Conservation (phyloP, 441 rosid species). For the Pelargonium myrrhifolium region DNA sequence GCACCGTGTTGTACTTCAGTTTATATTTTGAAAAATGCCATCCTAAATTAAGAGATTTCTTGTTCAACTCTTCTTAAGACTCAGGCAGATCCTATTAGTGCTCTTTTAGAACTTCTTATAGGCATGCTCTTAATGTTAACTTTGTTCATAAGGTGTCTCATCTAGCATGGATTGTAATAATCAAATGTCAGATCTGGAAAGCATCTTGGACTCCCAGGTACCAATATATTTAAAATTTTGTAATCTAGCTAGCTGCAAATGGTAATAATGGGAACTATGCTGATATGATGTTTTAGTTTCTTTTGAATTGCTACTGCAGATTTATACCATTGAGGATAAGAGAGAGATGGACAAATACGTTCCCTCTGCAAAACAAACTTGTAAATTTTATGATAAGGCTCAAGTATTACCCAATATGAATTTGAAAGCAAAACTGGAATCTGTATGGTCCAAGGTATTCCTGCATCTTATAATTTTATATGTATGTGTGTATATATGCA, state of each 20-base stretch:
- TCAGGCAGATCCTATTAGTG: too few species aligned
- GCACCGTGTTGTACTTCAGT: background rate
- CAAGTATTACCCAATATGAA: slow-evolving; percentile 27
- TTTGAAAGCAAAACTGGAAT: slow-evolving; percentile 52
- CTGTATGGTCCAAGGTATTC: slow-evolving; percentile 60
- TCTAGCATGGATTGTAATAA: slow-evolving; percentile 44
- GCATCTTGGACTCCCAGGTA: slow-evolving; percentile 75
- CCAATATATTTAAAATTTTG: slow-evolving; percentile 12
- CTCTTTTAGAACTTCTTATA: background rate
- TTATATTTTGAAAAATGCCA: background rate
- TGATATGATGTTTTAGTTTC: background rate
- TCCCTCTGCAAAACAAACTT: slow-evolving; percentile 46
- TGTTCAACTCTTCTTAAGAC: background rate
- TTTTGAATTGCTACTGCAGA: slow-evolving; percentile 34
- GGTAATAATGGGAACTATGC: background rate
- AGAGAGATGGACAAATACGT: slow-evolving; percentile 41
- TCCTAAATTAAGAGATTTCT: background rate
- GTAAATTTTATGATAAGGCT: slow-evolving; percentile 52
- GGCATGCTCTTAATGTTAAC: background rate
- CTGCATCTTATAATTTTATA: slow-evolving; percentile 5
- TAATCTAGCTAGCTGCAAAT: background rate
- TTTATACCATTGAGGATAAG: slow-evolving; percentile 52
- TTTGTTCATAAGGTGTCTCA: slow-evolving; percentile 35
- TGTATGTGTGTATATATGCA: background rate
- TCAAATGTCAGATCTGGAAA: slow-evolving; percentile 72